Evolutionary conservation across 495 filamentous ascomycete species (phyloP), one percentile per base, ranked within the genome.

Genomic region (Tuber indicum): DNA sequence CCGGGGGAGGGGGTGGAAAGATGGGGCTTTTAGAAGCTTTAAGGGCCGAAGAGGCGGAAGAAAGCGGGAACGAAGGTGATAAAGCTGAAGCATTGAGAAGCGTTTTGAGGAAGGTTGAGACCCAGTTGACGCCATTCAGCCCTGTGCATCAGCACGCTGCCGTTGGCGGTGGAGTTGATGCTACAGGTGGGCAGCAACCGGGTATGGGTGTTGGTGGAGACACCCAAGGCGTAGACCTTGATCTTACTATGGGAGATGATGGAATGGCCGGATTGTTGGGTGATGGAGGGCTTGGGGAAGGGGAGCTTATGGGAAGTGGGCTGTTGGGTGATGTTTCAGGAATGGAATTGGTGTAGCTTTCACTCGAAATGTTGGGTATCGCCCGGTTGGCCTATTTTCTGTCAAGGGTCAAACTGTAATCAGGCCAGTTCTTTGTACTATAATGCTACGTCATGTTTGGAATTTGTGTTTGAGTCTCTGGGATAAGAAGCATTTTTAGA

Each of bases 211-310:
- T 71, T 23, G 81, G 47, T n/a, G 76, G 69, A 41, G 80, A 72
- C 21, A 77, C 72, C 47, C 70, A 79, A 46, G 46, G 80, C 52
- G 81, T 81, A 14, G 73, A 72, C 47, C 72, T 81, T 39, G 81
- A 81, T 74, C 75, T 82, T 75, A 71, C 75, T 26, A 75, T 82
- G 77, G 81, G 76, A 26, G 81, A 80, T 72, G 80, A 82, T 69
- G 75, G 39, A 45, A 74, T 79, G 77, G 75, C 71, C 16, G 79
- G 75, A 46, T 45, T 82, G 42, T 66, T 82, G 44, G 81, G 77
- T 4, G 81, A 82, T 16, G 81, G 72, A 3, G 81, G 74, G 58
- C 72, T 79, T 26, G 81, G 77, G 7, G 81, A 82, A 17, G 81
- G 72, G 6, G 81, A 76, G 44, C 72, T 79, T 39, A 79, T 83